These are phyloP conservation scores for Crassisporium funariophilum DNA, from an alignment of 768 basidiomycete species.

Conservation along the genomic window DNA sequence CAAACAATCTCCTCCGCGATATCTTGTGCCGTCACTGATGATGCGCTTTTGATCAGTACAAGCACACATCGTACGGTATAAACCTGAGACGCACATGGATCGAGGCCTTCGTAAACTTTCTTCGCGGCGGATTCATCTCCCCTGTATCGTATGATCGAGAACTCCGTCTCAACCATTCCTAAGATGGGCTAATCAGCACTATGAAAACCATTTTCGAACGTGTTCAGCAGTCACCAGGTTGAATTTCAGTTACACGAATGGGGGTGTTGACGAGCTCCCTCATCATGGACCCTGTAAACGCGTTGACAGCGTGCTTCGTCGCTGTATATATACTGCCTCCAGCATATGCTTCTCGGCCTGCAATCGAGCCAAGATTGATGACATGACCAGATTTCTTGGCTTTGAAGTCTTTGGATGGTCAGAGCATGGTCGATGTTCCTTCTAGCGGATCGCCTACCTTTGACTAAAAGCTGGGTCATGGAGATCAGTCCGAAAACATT, in stretches of 20 bases:
- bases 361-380: conserved; percentile 95
- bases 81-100: conserved; percentile 65
- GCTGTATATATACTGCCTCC: conserved; percentile 94
- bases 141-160: conserved; percentile 87
- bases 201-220: conserved; percentile 14
- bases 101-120: conserved; percentile 87
- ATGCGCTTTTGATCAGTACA: conserved; percentile 4
- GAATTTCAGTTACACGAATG: conserved; percentile 93
- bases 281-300: conserved; percentile 82
- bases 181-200: neutral
- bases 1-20: conserved; percentile 99
- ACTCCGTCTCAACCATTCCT: conserved; percentile 63
- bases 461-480: conserved; percentile 74
- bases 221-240: conserved; percentile 64
- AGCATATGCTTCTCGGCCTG: conserved; percentile 84
- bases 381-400: conserved; percentile 78
- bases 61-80: neutral
- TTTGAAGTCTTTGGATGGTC: conserved; percentile 65
- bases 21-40: conserved; percentile 75
- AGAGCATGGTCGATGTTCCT: neutral
- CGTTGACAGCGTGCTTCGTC: conserved; percentile 83
- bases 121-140: conserved; percentile 83
- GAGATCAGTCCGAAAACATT: conserved; percentile 86
- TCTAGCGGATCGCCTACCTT: conserved; percentile 36
- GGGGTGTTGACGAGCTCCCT: conserved; percentile 90